phyloP scores from a whole-genome alignment of 768 basidiomycete species.

The Leccinum subgranulosum region DNA sequence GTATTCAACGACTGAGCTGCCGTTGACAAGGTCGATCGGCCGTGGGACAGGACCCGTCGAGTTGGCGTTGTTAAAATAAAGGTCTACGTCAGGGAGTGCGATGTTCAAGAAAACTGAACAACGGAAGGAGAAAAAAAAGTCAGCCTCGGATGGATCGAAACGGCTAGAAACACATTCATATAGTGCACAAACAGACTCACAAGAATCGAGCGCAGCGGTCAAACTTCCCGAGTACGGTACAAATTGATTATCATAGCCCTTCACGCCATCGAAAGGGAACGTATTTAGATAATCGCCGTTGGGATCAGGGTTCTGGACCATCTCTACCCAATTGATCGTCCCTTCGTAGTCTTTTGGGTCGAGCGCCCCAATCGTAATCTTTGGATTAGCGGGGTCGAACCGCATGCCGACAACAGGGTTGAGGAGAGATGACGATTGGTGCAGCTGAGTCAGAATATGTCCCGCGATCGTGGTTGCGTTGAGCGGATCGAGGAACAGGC shows the following conservation, averaged over 20 bases:
- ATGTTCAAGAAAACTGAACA: conserved; percentile 15
- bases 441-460: conserved; percentile 18
- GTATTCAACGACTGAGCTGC: conserved; percentile 5
- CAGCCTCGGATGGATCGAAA: background rate
- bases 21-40: background rate
- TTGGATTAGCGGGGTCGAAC: conserved; percentile 28
- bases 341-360: conserved; percentile 32
- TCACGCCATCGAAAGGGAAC: conserved; percentile 27
- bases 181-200: conserved; percentile 14
- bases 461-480: conserved; percentile 7
- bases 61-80: conserved; percentile 17
- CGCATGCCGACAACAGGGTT: conserved; percentile 31
- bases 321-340: conserved; percentile 28
- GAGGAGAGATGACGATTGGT: conserved; percentile 24
- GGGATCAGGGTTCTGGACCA: conserved; percentile 17
- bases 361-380: conserved; percentile 31
- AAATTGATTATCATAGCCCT: conserved; percentile 28
- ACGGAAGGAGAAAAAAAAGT: background rate
- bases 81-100: conserved; percentile 13
- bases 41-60: conserved; percentile 23
- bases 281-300: conserved; percentile 16
- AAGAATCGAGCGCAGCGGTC: conserved; percentile 23
- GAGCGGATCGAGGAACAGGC: conserved; percentile 25
- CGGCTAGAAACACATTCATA: background rate
- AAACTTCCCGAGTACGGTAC: conserved; percentile 15